Evolutionary conservation across 2,329 filamentous ascomycete species (phyloP), one percentile per base, ranked within the genome.

Genomic region (Fusarium dlaminii): DNA sequence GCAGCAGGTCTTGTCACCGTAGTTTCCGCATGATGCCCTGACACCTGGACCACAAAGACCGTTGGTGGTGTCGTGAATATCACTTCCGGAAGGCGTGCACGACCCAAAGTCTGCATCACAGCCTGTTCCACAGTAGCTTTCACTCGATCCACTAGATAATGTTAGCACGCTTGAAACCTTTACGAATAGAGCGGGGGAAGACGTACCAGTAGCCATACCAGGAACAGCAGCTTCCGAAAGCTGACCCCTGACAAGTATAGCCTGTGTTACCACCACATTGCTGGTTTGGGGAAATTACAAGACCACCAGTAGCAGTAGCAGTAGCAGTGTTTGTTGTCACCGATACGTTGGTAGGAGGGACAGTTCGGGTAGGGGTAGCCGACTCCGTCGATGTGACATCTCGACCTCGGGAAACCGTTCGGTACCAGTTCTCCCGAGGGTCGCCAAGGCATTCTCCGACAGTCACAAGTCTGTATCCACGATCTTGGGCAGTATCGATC

Each of bases 361-460:
- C n/a, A 6, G 68, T 49, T 39, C 68, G 75, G 24, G 67, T 67
- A 37, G 74, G 62, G 18, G 66, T 40, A 24, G 74, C 56, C 18
- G 51, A 55, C 11, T 55, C 30, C 4, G 66, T 68, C 2, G 65
- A 49, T 4, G 66, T 64, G 30, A 62, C 59, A 27, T 72, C 73
- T 32, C 65, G 70, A 27, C 69, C 60, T 20, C 68, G 64, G 12
- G 74, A 66, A 9, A 76, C 77, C 8, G 66, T 34, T 51, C 87
- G 84, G 75, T 90, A 90, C 89, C 88, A 90, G 70, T 86, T 84
- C 22, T 79, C 81, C n/a, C 67, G 67, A 13, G 87, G 79, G 64
- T 91, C 88, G 1, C 85, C 86, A 22, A 91, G 82, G 65, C 89
- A 91, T 67, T 90, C 87, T 1, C 88, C 89, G 9, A 90, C 85